Evolutionary conservation across 2,329 filamentous ascomycete species (phyloP), one percentile per base, ranked within the genome.

Genomic region (Beauveria varroae): DNA sequence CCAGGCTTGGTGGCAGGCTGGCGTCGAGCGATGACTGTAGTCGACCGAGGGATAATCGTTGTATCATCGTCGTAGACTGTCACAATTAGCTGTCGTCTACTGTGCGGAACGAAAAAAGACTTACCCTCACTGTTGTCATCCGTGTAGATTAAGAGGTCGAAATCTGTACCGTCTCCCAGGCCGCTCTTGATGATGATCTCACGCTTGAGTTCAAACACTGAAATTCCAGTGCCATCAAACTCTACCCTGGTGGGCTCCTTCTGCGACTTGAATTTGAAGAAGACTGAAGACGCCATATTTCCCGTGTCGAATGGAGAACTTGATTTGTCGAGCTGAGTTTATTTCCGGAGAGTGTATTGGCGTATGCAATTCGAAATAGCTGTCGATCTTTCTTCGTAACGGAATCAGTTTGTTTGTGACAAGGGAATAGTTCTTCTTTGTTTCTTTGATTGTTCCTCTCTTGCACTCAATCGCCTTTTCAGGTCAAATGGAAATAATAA

Each of bases 221-320:
- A 96, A 72, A 98, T 96, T 76, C 91, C 91, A 69, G 93, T 97
- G 72, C 95, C 95, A 77, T 99, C 93, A 75, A 99, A 98, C 72
- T 93, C 90, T 70, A 99, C 92, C 72, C 93, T 87, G 62, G 91
- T 91, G 63, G 92, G 91, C 73, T 98, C 95, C 79, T 92, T 97
- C 74, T 96, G 92, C 68, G 93, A 98, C 79, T 97, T 98, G 87
- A 99, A 99, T 79, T 96, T 96, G 90, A 97, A 99, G 79, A 97
- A 98, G 72, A 99, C 95, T 67, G 93, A 98, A 62, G 95, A 96
- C 73, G 91, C 86, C 93, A 97, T 97, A 71, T 71, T 86, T 54
- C 18, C 14, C 10, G 37, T 26, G 26, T 30, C n/a, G 56, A 51
- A 10, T 5, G 47, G 34, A 28, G 20, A 22, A 44, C n/a, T 37